Conservation (phyloP, 768 basidiomycete genomes). For the Pulveroboletus sp. region DNA sequence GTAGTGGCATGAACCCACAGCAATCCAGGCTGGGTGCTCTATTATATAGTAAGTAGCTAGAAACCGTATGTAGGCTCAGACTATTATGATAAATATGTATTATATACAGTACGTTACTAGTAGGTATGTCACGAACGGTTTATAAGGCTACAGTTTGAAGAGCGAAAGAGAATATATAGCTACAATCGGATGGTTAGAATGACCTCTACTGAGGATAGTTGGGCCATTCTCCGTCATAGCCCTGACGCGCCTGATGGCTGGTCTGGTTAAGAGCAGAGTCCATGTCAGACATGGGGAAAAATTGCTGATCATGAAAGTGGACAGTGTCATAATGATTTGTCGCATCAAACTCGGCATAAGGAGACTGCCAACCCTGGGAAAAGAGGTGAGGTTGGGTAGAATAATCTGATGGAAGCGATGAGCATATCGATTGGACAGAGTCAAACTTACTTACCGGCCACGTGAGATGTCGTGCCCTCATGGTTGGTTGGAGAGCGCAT, state of each 20-base stretch:
- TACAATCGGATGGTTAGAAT: not conserved
- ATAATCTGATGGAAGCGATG: slow-evolving; percentile 5
- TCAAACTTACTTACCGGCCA: slow-evolving; percentile 1
- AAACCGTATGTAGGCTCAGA: not conserved
- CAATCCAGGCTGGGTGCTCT: not conserved
- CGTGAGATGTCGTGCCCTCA: not conserved
- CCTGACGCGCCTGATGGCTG: too few species aligned
- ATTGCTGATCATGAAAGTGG: slow-evolving; percentile 4
- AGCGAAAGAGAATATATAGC: not conserved
- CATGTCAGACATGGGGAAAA: not conserved
- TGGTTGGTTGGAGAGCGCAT: not conserved
- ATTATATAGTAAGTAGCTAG: too few species aligned
- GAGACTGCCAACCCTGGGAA: not conserved
- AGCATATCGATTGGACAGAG: not conserved
- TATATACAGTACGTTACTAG: too few species aligned
- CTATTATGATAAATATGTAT: not conserved
- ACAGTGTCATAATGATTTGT: not conserved
- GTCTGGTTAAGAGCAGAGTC: not conserved
- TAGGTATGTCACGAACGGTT: not conserved
- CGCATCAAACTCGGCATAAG: not conserved
- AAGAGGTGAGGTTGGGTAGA: not conserved
- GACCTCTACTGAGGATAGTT: not conserved
- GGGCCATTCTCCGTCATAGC: too few species aligned
- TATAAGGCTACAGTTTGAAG: slow-evolving; percentile 2
- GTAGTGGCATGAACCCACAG: not conserved